A percentile compares a stretch with the other conserved stretches of the same genome.
Evolutionary conservation across 208 protist species (phyloP).

Genomic region (Wallacemonas sp.): DNA sequence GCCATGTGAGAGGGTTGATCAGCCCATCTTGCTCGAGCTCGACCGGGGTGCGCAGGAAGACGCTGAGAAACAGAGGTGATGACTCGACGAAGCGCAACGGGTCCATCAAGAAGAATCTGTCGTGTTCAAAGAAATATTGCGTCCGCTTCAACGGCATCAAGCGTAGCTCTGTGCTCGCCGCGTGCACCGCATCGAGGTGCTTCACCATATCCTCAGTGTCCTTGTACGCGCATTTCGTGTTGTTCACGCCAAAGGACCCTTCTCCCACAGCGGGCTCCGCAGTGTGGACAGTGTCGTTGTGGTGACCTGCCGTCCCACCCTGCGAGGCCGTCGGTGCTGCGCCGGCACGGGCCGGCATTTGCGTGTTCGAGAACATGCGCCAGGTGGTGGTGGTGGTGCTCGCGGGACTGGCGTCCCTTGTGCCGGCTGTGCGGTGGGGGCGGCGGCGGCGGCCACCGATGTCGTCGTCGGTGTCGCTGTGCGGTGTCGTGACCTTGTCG

Average conservation of each 20-base stretch:
- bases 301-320: too few relatives aligned
- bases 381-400: neutral
- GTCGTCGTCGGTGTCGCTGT: neutral
- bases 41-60: conserved; percentile 29
- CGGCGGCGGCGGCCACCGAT: neutral
- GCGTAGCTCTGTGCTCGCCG: too few relatives aligned
- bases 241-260: too few relatives aligned
- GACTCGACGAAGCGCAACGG: conserved; percentile 34
- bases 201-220: too few relatives aligned
- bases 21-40: conserved; percentile 28
- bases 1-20: conserved; percentile 20
- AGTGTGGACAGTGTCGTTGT: too few relatives aligned
- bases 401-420: neutral
- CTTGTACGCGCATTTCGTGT: too few relatives aligned
- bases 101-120: conserved; percentile 32
- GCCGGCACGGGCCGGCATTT: too few relatives aligned
- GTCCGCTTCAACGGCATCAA: neutral
- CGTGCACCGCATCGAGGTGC: too few relatives aligned
- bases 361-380: neutral
- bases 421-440: neutral
- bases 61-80: conserved; percentile 34
- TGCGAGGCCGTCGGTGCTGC: too few relatives aligned
- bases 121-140: conserved; percentile 50
- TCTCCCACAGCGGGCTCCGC: too few relatives aligned
- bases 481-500: neutral